Evolutionary conservation across 2,329 filamentous ascomycete species (phyloP).

Genomic region (Hymenoscyphus linearis): DNA sequence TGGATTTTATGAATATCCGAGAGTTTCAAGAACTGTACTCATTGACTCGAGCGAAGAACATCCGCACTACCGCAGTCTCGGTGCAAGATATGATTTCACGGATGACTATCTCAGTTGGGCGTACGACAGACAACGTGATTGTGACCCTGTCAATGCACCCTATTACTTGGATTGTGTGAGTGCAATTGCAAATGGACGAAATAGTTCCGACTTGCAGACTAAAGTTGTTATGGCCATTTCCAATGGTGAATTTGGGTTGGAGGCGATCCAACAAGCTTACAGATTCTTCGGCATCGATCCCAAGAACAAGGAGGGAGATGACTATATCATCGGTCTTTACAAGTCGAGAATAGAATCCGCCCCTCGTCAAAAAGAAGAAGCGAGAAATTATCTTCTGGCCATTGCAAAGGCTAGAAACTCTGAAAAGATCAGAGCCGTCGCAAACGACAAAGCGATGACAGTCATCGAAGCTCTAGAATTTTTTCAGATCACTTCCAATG

Average conservation of each 20-base stretch:
- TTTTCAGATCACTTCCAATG: conserved; percentile 40
- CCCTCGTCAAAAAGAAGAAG: conserved; percentile 47
- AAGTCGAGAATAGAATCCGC: conserved; percentile 53
- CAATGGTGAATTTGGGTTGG: conserved; percentile 49
- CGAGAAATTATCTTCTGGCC: conserved; percentile 50
- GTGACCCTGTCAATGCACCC: conserved; percentile 48
- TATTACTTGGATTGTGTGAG: conserved; percentile 64
- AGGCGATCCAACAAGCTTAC: conserved; percentile 54
- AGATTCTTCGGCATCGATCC: conserved; percentile 50
- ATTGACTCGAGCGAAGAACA: conserved; percentile 35
- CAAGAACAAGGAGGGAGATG: conserved; percentile 44
- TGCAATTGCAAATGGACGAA: conserved; percentile 46
- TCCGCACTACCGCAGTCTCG: conserved; percentile 54
- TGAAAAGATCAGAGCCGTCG: conserved; percentile 50
- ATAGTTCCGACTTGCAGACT: conserved; percentile 49
- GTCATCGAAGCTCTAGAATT: conserved; percentile 59
- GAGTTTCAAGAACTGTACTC: conserved; percentile 25
- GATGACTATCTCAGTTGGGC: conserved; percentile 57
- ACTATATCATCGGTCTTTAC: conserved; percentile 57
- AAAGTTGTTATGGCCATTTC: conserved; percentile 54
- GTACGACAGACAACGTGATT: conserved; percentile 53
- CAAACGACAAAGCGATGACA: conserved; percentile 52
- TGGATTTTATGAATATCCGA: conserved; percentile 29
- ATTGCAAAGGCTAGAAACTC: conserved; percentile 56
- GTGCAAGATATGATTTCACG: conserved; percentile 56